Base-by-base conservation (phyloP, 1,284 basidiomycete species). In the Phylloporus gajari region DNA sequence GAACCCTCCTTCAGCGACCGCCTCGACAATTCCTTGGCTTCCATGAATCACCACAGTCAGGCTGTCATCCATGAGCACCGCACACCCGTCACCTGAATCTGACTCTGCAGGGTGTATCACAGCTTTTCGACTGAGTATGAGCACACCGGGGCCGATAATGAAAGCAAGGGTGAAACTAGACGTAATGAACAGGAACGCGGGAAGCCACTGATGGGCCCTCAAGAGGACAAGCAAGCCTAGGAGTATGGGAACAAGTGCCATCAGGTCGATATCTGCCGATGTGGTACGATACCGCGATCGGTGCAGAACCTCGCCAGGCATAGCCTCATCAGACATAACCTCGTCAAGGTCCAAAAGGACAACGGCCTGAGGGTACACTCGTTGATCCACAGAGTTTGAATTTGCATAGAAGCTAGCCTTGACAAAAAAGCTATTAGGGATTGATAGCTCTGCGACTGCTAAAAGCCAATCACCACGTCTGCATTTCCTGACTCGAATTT, bases 11-110 rank as follows among this genome's bases (percentile, higher is more conserved):
- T 75, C 75, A 3, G 70, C 71, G 66, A 78, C 25, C 9, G 75
- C 75, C 7, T 76, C 75, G 12, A 76, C 66, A 4, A 70, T 66
- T 19, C 68, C 59, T 42, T 76, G 75, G 25, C 70, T 75, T 3
- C 75, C 75, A 11, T 68, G 70, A 58, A 78, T 64, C 40, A 78
- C 75, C 38, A 75, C 60, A 2, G 65, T 68, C 19, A 75, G 48
- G 25, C 75, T 66, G 38, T 78, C 75, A 25, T 76, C 75, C 68
- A 76, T 70, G 56, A 78, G 73, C 25, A 77, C 73, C 4, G 68
- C 73, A 38, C 68, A 78, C 35, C 75, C 77, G 0, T 66, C 53
- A 38, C 69, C 70, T 0, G 75, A 48, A 35, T 72, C 73, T 53
- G 69, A 60, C 62, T 70, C 76, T 2, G 63, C 44, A 3, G 73